Conservation (phyloP, 495 filamentous ascomycete genomes). For the Penicilliopsis zonata region DNA sequence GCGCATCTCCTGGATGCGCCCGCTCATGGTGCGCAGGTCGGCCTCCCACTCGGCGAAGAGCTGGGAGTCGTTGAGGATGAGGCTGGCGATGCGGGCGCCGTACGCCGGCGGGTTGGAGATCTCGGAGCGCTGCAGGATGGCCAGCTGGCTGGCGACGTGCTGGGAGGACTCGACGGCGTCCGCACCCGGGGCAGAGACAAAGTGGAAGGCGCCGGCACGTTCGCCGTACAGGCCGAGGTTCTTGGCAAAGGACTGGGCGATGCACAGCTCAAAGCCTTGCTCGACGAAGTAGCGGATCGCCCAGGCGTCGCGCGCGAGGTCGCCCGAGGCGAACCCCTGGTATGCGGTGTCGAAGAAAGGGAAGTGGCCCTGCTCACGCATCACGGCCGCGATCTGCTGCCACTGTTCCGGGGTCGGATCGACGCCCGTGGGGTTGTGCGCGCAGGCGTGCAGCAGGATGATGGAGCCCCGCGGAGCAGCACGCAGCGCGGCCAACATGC, state of each 20-base stretch:
- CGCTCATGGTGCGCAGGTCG: constrained; percentile 86
- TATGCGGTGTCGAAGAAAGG: constrained; percentile 99
- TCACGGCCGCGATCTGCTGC: constrained; percentile 70
- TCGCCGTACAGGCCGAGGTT: constrained; percentile 98
- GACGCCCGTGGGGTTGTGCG: constrained; percentile 96
- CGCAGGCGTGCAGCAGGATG: constrained; percentile 90
- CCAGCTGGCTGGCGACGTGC: constrained; percentile 70
- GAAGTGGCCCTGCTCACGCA: constrained; percentile 70
- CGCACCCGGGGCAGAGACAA: constrained; percentile 61
- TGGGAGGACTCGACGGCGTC: constrained; percentile 52
- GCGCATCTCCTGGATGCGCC: constrained; percentile 85
- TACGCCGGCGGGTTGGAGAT: constrained; percentile 78
- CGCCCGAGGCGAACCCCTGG: constrained; percentile 93
- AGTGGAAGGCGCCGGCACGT: constrained; percentile 94
- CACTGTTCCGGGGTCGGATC: constrained; percentile 92
- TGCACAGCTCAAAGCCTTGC: constrained; percentile 88
- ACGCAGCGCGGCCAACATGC: constrained; percentile 60
- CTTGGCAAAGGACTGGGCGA: constrained; percentile 96
- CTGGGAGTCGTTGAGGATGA: constrained; percentile 66
- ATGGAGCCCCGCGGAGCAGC: constrained; percentile 66
- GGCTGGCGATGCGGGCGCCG: constrained; percentile 75
- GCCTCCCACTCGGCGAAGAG: constrained; percentile 93
- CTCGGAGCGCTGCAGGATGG: constrained; percentile 89
- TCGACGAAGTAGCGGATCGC: constrained; percentile 88
- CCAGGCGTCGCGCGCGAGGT: constrained; percentile 74